Percentiles rank a stretch among this genome's conserved stretches.
These are phyloP conservation scores for Fulvia fulva DNA, from an alignment of 2,329 filamentous ascomycete species.

Conservation along the genomic window DNA sequence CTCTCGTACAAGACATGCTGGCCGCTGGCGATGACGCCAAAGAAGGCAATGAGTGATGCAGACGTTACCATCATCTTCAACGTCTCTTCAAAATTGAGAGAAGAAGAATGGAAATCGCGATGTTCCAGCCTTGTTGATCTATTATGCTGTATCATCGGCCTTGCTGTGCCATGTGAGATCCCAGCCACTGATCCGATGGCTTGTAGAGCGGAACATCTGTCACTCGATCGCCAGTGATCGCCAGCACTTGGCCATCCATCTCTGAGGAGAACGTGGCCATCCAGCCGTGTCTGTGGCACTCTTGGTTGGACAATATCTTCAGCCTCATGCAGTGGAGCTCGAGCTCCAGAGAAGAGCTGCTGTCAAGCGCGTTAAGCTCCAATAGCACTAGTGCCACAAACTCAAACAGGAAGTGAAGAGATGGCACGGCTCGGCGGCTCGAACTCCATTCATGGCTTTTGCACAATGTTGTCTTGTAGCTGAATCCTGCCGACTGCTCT, in stretches of 20 bases:
- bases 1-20: conserved; percentile 23
- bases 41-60: not conserved
- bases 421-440: not conserved
- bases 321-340: not conserved
- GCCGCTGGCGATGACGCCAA: too few relatives aligned
- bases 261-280: not conserved
- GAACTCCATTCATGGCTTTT: not conserved
- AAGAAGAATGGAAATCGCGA: too few relatives aligned
- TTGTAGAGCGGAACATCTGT: too few relatives aligned
- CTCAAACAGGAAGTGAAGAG: not conserved
- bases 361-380: not conserved
- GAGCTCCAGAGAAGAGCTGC: not conserved
- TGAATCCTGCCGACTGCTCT: not conserved
- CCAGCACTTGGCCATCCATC: conserved; percentile 29
- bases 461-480: not conserved
- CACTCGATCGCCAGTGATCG: too few relatives aligned
- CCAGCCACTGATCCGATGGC: not conserved
- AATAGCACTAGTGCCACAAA: not conserved
- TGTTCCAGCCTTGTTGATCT: too few relatives aligned
- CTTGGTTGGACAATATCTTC: not conserved
- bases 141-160: too few relatives aligned
- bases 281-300: not conserved
- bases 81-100: too few relatives aligned
- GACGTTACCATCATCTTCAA: too few relatives aligned
- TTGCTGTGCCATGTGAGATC: too few relatives aligned